Evolutionary conservation across 2,329 filamentous ascomycete genomes (phyloP), one percentile per base, ranked within the genome.

Genomic region (Metarhizium robertsii): DNA sequence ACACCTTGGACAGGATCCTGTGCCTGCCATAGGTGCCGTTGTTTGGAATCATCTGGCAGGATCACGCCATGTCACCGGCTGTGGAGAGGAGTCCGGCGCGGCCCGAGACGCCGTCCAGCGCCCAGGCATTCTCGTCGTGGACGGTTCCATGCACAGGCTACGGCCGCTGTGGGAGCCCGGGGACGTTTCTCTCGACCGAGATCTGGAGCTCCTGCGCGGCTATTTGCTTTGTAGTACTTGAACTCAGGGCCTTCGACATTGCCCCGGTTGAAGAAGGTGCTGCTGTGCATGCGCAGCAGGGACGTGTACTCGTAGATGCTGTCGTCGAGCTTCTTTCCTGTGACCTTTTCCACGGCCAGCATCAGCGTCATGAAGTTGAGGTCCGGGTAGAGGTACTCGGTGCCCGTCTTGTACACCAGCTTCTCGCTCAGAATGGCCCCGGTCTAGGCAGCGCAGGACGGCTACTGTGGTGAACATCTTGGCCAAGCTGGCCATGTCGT

Each of bases 91-190:
- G 59, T 1, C 69, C 69, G 1, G 69, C 69, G 52, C 71, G 69
- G 25, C 69, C 69, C 6, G 67, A 66, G 6, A 71, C 66, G 11
- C 69, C 69, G 43, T 61, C 55, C 4, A 71, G 59, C 14, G 65
- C 58, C 66, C 66, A 71, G 16, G 69, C 63, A 42, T 71, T 71
- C 55, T 71, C 69, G 55, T 71, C 67, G 58, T 67, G 66, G 38
- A 72, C 70, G 3, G 67, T 71, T 4, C 70, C 69, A 3, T 67
- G 68, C 6, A 72, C 67, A 1, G 69, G 69, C 52, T 72, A 69
- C 1, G 69, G 69, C 10, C 70, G 63, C 20, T 65, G 53, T 3
- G 70, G 70, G 53, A 69, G 68, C 2, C 43, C 51, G 6, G 62
- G 54, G 4, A 66, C 64, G 5, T 65, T 57, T 20, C 66, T 67